Percentiles rank a stretch among this genome's conserved stretches.
phyloP scores from a whole-genome alignment of 192 early-diverging fungal genomes.

The Spizellomyces punctatus region DNA sequence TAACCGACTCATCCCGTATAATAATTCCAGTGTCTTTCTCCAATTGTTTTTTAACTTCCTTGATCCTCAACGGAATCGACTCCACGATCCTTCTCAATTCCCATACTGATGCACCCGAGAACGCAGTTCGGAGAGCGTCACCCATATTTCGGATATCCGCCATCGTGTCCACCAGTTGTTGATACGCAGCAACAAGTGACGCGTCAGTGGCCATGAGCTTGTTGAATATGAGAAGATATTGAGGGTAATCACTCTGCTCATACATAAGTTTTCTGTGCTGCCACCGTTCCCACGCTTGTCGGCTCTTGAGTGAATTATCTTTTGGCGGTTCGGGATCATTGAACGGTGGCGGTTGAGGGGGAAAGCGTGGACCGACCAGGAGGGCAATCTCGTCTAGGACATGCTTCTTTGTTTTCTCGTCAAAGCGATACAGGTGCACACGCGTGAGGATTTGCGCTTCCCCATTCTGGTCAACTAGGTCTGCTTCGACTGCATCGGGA shows the following conservation, averaged over 20 bases:
- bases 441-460: constrained; percentile 34
- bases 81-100: constrained; percentile 48
- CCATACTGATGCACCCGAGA: constrained; percentile 38
- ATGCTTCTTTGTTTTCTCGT: constrained; percentile 43
- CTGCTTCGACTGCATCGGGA: constrained; percentile 34
- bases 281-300: constrained; percentile 53
- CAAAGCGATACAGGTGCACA: constrained; percentile 57
- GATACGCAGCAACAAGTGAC: constrained; percentile 25
- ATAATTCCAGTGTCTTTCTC: constrained; percentile 52
- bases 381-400: constrained; percentile 48
- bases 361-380: constrained; percentile 46
- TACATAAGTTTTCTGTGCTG: constrained; percentile 39
- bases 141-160: constrained; percentile 50
- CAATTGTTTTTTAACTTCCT: constrained; percentile 44
- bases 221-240: constrained; percentile 49
- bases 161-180: constrained; percentile 51
- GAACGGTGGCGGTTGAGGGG: constrained; percentile 37
- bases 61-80: constrained; percentile 48
- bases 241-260: constrained; percentile 49
- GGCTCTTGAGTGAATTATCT: constrained; percentile 42
- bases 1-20: constrained; percentile 49
- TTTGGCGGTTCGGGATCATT: constrained; percentile 43
- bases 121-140: constrained; percentile 41
- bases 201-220: constrained; percentile 47
- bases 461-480: constrained; percentile 31